A percentile compares a stretch with the other conserved stretches of the same genome.
These are phyloP conservation scores for Xylariales sp. DNA, from an alignment of 2,329 filamentous ascomycete species.

Conservation along the genomic window DNA sequence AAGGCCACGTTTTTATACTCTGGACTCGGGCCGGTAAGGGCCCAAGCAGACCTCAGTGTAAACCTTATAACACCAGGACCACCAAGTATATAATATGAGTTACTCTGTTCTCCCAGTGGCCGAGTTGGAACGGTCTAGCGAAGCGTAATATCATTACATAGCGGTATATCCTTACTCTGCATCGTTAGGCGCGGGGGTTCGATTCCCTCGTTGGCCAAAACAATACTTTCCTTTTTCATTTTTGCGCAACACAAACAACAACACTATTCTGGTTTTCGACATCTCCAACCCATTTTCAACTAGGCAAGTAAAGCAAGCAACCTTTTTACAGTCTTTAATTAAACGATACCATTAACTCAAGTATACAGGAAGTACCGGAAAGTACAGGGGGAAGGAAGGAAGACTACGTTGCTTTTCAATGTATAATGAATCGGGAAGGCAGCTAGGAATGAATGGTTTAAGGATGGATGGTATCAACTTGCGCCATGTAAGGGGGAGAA, in stretches of 20 bases:
- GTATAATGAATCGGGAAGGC: background rate
- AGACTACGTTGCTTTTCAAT: background rate
- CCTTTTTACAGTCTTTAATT: background rate
- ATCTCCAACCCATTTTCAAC: too few species aligned
- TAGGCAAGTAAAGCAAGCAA: too few species aligned
- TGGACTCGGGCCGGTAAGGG: too few species aligned
- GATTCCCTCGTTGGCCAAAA: constrained; percentile 9
- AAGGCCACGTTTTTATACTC: too few species aligned
- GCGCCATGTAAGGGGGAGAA: background rate
- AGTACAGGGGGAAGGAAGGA: too few species aligned
- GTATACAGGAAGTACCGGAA: background rate
- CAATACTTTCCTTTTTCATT: background rate
- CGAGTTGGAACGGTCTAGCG: constrained; percentile 9
- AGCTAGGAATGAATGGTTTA: too few species aligned
- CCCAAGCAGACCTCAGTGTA: too few species aligned
- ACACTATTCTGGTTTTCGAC: background rate
- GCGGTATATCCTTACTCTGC: background rate
- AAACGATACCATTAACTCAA: background rate
- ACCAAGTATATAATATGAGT: too few species aligned
- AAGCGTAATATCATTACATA: background rate
- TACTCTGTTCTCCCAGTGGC: background rate
- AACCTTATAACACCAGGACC: too few species aligned
- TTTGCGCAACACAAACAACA: too few species aligned
- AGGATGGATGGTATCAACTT: constrained; percentile 1
- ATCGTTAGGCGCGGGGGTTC: constrained; percentile 8